A percentile compares a stretch with the other conserved stretches of the same genome.
These are phyloP conservation scores for Citrus reticulata DNA, from an alignment of 345 rosid species.

Conservation along the genomic window DNA sequence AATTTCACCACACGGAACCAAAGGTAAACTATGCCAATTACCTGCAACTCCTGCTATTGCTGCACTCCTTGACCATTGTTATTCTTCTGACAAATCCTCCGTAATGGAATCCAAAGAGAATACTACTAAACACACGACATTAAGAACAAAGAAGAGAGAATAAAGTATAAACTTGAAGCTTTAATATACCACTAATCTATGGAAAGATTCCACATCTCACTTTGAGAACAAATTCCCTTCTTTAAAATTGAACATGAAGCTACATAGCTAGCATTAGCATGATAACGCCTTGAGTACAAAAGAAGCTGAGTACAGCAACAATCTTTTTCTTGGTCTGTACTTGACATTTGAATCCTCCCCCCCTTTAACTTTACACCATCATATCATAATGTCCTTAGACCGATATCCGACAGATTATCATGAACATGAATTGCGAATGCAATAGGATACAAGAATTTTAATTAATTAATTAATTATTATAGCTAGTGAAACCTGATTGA, in stretches of 20 bases:
- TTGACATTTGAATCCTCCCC: not conserved
- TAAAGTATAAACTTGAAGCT: not conserved
- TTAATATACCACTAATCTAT: too few species aligned
- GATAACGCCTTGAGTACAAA: slow-evolving; percentile 36
- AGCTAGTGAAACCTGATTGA: too few species aligned
- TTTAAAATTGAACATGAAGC: slow-evolving; percentile 4
- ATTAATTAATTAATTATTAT: not conserved
- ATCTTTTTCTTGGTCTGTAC: slow-evolving; percentile 10
- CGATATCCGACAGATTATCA: not conserved
- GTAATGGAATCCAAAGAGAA: slow-evolving; percentile 2
- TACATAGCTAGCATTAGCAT: not conserved
- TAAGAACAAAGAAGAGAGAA: not conserved
- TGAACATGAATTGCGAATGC: not conserved
- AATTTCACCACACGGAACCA: not conserved
- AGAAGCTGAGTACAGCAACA: slow-evolving; percentile 8
- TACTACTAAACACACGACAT: not conserved
- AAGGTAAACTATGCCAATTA: not conserved
- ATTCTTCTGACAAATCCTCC: not conserved
- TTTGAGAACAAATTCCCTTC: slow-evolving; percentile 7
- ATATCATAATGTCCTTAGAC: not conserved
- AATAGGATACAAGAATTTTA: not conserved
- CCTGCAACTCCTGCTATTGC: not conserved
- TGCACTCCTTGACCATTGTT: not conserved
- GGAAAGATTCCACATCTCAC: slow-evolving; percentile 1
- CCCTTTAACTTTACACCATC: slow-evolving; percentile 25